These are phyloP conservation scores for Fusarium sp. DNA, from an alignment of 2,329 filamentous ascomycete species.

Conservation along the genomic window DNA sequence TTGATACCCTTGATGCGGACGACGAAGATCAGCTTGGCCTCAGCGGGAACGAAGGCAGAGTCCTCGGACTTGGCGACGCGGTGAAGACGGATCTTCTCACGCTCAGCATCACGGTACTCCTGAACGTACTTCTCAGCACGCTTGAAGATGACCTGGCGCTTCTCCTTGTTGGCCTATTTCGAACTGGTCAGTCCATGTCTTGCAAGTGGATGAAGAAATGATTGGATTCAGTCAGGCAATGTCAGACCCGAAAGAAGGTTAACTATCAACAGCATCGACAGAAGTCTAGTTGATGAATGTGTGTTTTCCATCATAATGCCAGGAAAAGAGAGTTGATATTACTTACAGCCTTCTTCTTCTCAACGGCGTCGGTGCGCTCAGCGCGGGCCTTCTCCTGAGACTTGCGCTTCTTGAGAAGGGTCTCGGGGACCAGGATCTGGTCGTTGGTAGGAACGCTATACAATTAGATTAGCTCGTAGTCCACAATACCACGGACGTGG, in stretches of 20 bases:
- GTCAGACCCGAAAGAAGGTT: constrained; percentile 99
- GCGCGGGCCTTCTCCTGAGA: constrained; percentile 99
- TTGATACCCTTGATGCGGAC: constrained; percentile 99
- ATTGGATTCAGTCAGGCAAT: constrained; percentile 51
- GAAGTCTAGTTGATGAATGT: constrained; percentile 89
- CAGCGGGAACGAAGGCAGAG: constrained; percentile 92
- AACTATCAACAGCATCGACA: constrained; percentile 97
- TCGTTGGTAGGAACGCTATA: constrained; percentile 87
- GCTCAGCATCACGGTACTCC: constrained; percentile 98
- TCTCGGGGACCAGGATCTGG: constrained; percentile 98
- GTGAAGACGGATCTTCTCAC: constrained; percentile 95
- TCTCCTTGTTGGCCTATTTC: constrained; percentile 93
- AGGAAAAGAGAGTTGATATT: constrained; percentile 51
- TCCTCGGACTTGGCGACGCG: constrained; percentile 93
- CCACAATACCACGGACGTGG: constrained; percentile 66
- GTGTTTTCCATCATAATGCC: constrained; percentile 88
- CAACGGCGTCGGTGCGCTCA: constrained; percentile 81
- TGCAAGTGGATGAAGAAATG: constrained; percentile 33
- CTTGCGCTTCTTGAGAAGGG: constrained; percentile 99
- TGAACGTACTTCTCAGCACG: constrained; percentile 99
- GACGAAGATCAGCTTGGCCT: constrained; percentile 97
- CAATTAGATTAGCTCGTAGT: constrained; percentile 83
- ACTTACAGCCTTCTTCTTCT: constrained; percentile 93
- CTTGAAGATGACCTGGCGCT: constrained; percentile 99
- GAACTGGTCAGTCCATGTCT: constrained; percentile 56